Evolutionary conservation across 192 early-diverging fungal genomes (phyloP), one percentile per base, ranked within the genome.

Genomic region (Pilaira anomala): DNA sequence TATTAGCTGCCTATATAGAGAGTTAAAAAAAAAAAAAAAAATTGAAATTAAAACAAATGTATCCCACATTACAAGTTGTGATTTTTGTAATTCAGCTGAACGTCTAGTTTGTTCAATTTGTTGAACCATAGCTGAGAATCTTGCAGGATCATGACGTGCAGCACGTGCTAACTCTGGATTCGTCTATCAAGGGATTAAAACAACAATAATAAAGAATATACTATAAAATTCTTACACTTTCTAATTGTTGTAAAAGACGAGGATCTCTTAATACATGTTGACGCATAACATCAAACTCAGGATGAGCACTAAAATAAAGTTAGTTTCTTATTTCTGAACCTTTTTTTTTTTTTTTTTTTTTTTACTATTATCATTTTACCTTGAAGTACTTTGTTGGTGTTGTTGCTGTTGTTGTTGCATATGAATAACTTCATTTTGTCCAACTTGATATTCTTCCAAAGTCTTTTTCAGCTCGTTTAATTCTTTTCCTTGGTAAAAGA

Each of bases 361-460:
- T n/a, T n/a, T n/a, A n/a, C n/a, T n/a, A n/a, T n/a, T n/a, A n/a
- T n/a, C n/a, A 12, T 3, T 49, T 12, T 24, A 33, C 48, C 29
- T n/a, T 39, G 30, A 7, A n/a, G 22, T 25, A 18, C 19, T 24
- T 41, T n/a, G 28, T n/a, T n/a, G n/a, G n/a, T n/a, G n/a, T 49
- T 74, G 72, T 24, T 65, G 66, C 22, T n/a, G n/a, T 28, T 36
- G 67, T 49, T 74, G 72, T 24, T 65, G 66, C 22, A 95, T 75
- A 18, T 91, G 78, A 22, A 97, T 42, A 57, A 93, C 83, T 56
- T 94, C 91, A 64, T 92, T 86, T 48, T 86, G 76, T 39, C 67
- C 72, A 2, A 98, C 78, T 2, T 83, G 85, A 57, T 83, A 80
- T 30, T 79, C 77, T n/a, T 69, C 75, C 6, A 96, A 74, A 19